These are phyloP conservation scores for Exophiala alcalophila DNA, from an alignment of 2,329 filamentous ascomycete genomes.

Conservation along the genomic window DNA sequence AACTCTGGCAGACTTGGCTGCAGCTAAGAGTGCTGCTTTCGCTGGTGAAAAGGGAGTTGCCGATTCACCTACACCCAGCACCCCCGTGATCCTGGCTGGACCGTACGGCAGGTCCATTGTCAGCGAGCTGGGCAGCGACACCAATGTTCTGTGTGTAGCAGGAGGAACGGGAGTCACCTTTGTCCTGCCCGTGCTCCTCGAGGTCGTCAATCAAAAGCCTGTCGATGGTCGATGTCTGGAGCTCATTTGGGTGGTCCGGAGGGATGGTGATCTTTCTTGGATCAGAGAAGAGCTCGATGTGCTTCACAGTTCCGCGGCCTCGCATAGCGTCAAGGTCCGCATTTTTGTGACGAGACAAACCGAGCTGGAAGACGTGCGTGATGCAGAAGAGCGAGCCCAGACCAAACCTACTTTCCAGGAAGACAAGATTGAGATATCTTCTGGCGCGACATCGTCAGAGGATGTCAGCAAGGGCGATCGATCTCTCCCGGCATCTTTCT, in stretches of 20 bases:
- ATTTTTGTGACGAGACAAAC: constrained; percentile 56
- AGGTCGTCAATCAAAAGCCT: constrained; percentile 32
- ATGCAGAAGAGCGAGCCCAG: no score
- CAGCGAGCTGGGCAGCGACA: constrained; percentile 29
- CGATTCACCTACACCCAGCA: constrained; percentile 37
- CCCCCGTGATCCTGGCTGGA: constrained; percentile 60
- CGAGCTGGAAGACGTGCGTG: neutral
- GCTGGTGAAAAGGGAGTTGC: constrained; percentile 32
- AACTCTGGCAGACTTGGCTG: constrained; percentile 50
- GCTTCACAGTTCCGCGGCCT: constrained; percentile 43
- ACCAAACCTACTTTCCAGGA: constrained; percentile 18
- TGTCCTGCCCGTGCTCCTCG: constrained; percentile 52
- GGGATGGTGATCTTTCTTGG: constrained; percentile 56
- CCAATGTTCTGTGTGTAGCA: constrained; percentile 53
- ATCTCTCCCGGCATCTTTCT: constrained; percentile 23
- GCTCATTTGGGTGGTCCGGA: constrained; percentile 64
- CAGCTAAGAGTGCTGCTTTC: constrained; percentile 1
- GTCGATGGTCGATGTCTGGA: constrained; percentile 48
- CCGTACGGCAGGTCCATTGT: constrained; percentile 53
- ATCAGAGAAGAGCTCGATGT: constrained; percentile 55
- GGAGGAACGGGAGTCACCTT: constrained; percentile 61
- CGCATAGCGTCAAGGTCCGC: constrained; percentile 49
- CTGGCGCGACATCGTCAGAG: constrained; percentile 7
- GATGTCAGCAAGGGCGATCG: constrained; percentile 18
- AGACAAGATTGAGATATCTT: constrained; percentile 27